These are phyloP conservation scores for Arabidopsis arenosa DNA, from an alignment of 345 rosid species.

Conservation along the genomic window DNA sequence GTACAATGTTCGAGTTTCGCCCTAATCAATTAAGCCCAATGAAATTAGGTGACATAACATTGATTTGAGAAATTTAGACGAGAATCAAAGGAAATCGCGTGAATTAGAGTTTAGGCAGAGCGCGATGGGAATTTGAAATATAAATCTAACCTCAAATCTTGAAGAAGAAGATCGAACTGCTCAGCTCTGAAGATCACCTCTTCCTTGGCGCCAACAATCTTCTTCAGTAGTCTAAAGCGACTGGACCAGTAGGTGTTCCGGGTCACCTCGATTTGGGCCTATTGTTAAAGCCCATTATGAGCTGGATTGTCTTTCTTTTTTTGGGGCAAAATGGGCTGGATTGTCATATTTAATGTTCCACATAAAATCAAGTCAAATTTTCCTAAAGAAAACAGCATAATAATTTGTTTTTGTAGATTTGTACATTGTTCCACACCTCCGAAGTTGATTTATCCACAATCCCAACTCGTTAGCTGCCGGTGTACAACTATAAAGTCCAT, in stretches of 20 bases:
- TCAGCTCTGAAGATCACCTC: constrained; percentile 4
- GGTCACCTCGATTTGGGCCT: constrained; percentile 10
- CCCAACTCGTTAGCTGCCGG: background rate
- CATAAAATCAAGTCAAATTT: too few relatives aligned
- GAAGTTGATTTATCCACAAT: background rate
- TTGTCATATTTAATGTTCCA: too few relatives aligned
- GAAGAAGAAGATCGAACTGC: constrained; percentile 13
- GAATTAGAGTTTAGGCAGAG: background rate
- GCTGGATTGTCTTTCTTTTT: too few relatives aligned
- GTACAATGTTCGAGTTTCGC: background rate
- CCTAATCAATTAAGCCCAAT: constrained; percentile 1
- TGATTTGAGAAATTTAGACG: background rate
- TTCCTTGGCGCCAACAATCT: constrained; percentile 28
- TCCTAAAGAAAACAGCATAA: background rate
- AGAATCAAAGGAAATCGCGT: background rate
- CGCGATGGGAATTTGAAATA: background rate
- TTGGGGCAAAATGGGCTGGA: too few relatives aligned
- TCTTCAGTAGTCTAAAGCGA: constrained; percentile 4
- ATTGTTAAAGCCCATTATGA: constrained; percentile 19
- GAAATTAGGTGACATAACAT: background rate
- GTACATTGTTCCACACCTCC: background rate
- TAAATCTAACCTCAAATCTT: background rate
- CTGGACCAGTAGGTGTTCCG: background rate
- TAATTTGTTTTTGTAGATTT: background rate
- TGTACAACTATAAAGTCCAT: background rate